Evolutionary conservation across 2,329 filamentous ascomycete species (phyloP).

Genomic region (Pochonia chlamydosporia): DNA sequence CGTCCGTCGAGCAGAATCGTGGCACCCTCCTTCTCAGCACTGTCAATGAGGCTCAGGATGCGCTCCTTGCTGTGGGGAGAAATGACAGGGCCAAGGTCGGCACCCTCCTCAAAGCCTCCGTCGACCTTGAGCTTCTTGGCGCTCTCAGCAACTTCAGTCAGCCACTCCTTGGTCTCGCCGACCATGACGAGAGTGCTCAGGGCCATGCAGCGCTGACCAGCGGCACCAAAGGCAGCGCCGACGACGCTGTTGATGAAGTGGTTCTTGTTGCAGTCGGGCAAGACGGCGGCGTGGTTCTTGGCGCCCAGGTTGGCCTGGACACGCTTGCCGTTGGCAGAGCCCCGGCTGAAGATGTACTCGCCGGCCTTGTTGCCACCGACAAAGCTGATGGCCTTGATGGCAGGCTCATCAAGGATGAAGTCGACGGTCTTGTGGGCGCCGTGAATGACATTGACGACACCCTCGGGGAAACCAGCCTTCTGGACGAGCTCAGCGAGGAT

Average conservation of each 20-base stretch:
- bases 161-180: slow-evolving; percentile 79
- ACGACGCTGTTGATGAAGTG: slow-evolving; percentile 80
- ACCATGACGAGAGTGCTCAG: slow-evolving; percentile 78
- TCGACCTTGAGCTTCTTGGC: slow-evolving; percentile 69
- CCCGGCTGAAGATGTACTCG: slow-evolving; percentile 77
- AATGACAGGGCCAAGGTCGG: slow-evolving; percentile 79
- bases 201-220: slow-evolving; percentile 83
- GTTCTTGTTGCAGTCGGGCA: slow-evolving; percentile 87
- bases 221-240: slow-evolving; percentile 78
- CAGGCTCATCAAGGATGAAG: slow-evolving; percentile 79
- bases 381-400: slow-evolving; percentile 82
- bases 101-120: slow-evolving; percentile 74
- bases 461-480: slow-evolving; percentile 75
- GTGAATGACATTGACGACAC: slow-evolving; percentile 79
- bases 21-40: slow-evolving; percentile 73
- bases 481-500: slow-evolving; percentile 75
- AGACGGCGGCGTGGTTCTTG: slow-evolving; percentile 81
- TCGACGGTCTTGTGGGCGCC: slow-evolving; percentile 76
- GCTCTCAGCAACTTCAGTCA: slow-evolving; percentile 69
- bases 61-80: slow-evolving; percentile 71
- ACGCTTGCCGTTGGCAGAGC: slow-evolving; percentile 79
- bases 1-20: slow-evolving; percentile 78
- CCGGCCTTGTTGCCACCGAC: slow-evolving; percentile 84
- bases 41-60: slow-evolving; percentile 70
- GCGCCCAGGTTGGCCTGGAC: slow-evolving; percentile 83